Percentiles rank a stretch among this genome's conserved stretches.
These are phyloP conservation scores for Saccharomyces eubayanus DNA, from an alignment of 805 yeast species.

Conservation along the genomic window DNA sequence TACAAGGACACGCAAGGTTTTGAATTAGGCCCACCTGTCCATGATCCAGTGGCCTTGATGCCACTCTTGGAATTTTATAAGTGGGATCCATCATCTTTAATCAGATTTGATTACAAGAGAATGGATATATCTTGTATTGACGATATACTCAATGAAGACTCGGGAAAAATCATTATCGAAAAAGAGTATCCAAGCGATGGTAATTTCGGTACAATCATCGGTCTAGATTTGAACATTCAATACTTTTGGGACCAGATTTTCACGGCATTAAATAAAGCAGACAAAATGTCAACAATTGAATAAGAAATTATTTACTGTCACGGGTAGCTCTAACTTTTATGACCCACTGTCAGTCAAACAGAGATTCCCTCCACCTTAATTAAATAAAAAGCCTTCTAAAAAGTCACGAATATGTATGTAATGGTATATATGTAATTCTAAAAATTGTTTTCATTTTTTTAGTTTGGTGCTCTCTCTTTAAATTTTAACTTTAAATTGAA, in stretches of 20 bases:
- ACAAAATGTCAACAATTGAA: conserved; percentile 23
- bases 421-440: neutral
- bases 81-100: conserved; percentile 17
- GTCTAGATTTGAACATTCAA: conserved; percentile 33
- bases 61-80: conserved; percentile 43
- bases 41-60: conserved; percentile 69
- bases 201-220: conserved; percentile 34
- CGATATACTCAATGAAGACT: conserved; percentile 13
- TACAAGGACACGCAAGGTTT: conserved; percentile 38
- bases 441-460: neutral
- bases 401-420: neutral
- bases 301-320: neutral
- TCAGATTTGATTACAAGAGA: conserved; percentile 17
- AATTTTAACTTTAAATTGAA: conserved; percentile 29
- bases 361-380: neutral
- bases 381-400: neutral
- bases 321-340: neutral
- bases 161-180: neutral
- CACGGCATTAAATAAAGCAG: conserved; percentile 33
- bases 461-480: conserved; percentile 1
- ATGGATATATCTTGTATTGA: conserved; percentile 21
- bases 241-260: conserved; percentile 42
- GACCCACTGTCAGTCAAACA: neutral
- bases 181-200: conserved; percentile 22
- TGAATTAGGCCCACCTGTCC: conserved; percentile 61